phyloP scores from a whole-genome alignment of 2,329 filamentous ascomycete species.

The Apiospora phragmitis region DNA sequence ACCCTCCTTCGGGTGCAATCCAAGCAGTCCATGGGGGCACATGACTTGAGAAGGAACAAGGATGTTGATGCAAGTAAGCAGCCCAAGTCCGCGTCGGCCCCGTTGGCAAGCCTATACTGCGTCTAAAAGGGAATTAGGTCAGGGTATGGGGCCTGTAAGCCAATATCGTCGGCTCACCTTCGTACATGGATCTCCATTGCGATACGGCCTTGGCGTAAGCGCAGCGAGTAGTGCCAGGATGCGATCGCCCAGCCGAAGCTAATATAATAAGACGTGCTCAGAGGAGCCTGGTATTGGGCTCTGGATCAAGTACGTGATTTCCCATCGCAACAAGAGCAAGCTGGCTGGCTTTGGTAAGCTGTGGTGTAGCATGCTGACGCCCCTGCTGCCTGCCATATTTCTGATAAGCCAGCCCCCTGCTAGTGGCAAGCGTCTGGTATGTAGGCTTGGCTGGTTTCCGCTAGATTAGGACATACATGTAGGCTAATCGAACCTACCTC shows the following conservation, averaged over 20 bases:
- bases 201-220: conserved; percentile 4
- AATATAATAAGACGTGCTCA: neutral
- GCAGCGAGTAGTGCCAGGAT: neutral
- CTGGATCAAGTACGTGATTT: neutral
- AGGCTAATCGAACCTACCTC: conserved; percentile 3
- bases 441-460: neutral
- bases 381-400: neutral
- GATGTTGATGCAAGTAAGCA: conserved; percentile 10
- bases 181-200: neutral
- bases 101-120: conserved; percentile 6
- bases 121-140: neutral
- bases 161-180: conserved; percentile 1
- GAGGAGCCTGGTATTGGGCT: neutral
- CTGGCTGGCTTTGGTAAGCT: neutral
- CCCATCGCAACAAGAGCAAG: neutral
- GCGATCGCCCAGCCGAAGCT: neutral
- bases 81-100: conserved; percentile 2
- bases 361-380: neutral
- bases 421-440: neutral
- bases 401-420: neutral
- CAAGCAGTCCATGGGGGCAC: conserved; percentile 1
- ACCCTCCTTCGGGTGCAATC: neutral
- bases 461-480: neutral
- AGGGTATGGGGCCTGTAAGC: neutral
- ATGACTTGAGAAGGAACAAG: neutral